Conservation (phyloP, 2,329 filamentous ascomycete species). For the Claviceps sp. region DNA sequence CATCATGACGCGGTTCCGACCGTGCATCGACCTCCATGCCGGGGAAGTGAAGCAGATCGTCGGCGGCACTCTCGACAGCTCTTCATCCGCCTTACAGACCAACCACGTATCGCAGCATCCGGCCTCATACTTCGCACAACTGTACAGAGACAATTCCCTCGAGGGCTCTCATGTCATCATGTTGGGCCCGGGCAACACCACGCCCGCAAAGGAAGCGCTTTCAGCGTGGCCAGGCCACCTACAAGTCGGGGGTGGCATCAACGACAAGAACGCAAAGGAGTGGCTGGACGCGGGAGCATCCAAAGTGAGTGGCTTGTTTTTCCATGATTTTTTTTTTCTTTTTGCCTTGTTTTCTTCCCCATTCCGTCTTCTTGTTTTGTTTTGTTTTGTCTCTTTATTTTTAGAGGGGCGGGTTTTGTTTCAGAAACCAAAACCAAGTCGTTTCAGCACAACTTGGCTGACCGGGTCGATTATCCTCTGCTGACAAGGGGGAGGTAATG, state of each 20-base stretch:
- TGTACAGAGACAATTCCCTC: slow-evolving; percentile 66
- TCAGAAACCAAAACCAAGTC: background rate
- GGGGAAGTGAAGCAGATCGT: slow-evolving; percentile 98
- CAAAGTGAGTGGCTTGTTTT: slow-evolving; percentile 45
- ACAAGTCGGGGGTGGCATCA: slow-evolving; percentile 92
- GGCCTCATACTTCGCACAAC: slow-evolving; percentile 62
- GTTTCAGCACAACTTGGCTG: background rate
- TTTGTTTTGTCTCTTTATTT: background rate
- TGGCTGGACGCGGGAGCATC: slow-evolving; percentile 85
- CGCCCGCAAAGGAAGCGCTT: slow-evolving; percentile 65
- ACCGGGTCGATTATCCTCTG: background rate
- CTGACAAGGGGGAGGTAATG: background rate
- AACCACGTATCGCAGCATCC: slow-evolving; percentile 85
- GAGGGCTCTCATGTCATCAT: slow-evolving; percentile 88
- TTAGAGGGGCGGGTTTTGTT: background rate
- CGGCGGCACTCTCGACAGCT: slow-evolving; percentile 72
- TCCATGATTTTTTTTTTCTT: background rate
- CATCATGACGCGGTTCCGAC: slow-evolving; percentile 81
- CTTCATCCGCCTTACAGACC: slow-evolving; percentile 58
- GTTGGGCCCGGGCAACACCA: slow-evolving; percentile 78
- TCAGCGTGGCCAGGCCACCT: slow-evolving; percentile 64
- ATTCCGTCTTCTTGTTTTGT: background rate
- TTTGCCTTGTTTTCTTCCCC: background rate
- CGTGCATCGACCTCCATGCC: slow-evolving; percentile 95
- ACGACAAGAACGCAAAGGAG: slow-evolving; percentile 63